A percentile compares a stretch with the other conserved stretches of the same genome.
phyloP scores from a whole-genome alignment of 2,329 filamentous ascomycete genomes.

The Phoma sp. region DNA sequence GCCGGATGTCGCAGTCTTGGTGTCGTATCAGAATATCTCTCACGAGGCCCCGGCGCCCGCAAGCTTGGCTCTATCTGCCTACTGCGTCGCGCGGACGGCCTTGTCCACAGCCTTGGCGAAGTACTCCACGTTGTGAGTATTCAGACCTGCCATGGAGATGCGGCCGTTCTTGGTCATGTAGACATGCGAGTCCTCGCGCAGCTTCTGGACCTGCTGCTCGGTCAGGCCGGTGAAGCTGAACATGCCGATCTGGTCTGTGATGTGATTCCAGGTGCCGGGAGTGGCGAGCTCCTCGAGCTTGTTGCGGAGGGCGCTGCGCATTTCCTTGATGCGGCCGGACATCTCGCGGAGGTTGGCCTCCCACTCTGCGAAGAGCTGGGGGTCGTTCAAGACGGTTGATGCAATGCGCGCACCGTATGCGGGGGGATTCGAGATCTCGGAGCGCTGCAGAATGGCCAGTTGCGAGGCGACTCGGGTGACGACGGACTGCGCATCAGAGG shows the following conservation, averaged over 20 bases:
- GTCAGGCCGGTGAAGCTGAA: conserved; percentile 89
- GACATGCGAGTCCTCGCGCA: conserved; percentile 74
- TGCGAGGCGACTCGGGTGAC: conserved; percentile 76
- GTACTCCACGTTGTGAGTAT: conserved; percentile 90
- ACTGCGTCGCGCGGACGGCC: conserved; percentile 68
- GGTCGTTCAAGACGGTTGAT: conserved; percentile 81
- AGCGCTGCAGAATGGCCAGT: conserved; percentile 91
- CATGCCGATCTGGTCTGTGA: conserved; percentile 99
- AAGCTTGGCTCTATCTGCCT: conserved; percentile 9
- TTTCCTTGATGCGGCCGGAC: conserved; percentile 92
- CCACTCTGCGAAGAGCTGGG: conserved; percentile 84
- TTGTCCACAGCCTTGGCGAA: conserved; percentile 88
- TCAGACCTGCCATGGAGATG: conserved; percentile 98
- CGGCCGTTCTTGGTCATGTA: conserved; percentile 98
- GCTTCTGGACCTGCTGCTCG: conserved; percentile 73
- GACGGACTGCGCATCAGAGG: conserved; percentile 67
- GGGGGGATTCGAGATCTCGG: conserved; percentile 96
- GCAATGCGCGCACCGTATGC: conserved; percentile 93
- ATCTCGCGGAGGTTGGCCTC: conserved; percentile 90
- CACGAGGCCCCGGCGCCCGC: background rate
- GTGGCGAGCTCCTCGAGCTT: conserved; percentile 86
- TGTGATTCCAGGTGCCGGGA: conserved; percentile 93
- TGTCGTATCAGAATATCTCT: background rate
- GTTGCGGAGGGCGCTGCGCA: conserved; percentile 77
- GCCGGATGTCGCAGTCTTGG: background rate